Percentiles rank a stretch among this genome's conserved stretches.
Conservation (phyloP, 176 grass and related monocot genomes). For the Stipa capillata region DNA sequence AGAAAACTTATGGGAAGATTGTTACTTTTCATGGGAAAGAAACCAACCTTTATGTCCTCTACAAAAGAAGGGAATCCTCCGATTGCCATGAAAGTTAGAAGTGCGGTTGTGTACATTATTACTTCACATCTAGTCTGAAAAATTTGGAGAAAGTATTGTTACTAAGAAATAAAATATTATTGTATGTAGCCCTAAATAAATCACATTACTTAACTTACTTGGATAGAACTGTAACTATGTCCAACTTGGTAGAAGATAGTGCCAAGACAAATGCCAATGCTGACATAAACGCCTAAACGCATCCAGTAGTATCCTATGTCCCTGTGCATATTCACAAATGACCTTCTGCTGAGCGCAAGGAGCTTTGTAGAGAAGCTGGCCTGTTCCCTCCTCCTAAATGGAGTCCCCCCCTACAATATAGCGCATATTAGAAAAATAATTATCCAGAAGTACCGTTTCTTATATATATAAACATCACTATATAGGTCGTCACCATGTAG, state of each 20-base stretch:
- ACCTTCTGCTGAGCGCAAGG: slow-evolving; percentile 40
- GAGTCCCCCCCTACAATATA: slow-evolving; percentile 17
- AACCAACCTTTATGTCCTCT: slow-evolving; percentile 17
- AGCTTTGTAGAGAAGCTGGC: slow-evolving; percentile 28
- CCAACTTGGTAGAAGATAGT: slow-evolving; percentile 46
- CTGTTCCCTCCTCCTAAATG: slow-evolving; percentile 23
- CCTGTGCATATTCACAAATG: slow-evolving; percentile 52
- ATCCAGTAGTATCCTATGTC: slow-evolving; percentile 57
- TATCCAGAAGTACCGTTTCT: background rate
- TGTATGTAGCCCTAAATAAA: background rate
- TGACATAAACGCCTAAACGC: slow-evolving; percentile 33
- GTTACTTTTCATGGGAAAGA: background rate
- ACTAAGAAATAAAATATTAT: background rate
- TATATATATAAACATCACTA: background rate
- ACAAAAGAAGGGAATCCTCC: slow-evolving; percentile 52
- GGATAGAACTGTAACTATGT: slow-evolving; percentile 39
- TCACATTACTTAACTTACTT: slow-evolving; percentile 4
- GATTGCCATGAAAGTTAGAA: slow-evolving; percentile 43
- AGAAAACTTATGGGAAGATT: background rate
- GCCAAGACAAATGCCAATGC: slow-evolving; percentile 39
- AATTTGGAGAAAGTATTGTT: background rate
- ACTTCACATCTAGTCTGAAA: slow-evolving; percentile 40
- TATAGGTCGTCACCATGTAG: background rate
- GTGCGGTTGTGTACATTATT: slow-evolving; percentile 31
- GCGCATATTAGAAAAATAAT: background rate